These are phyloP conservation scores for Fusarium chuoi DNA, from an alignment of 2,329 filamentous ascomycete species.

Conservation along the genomic window DNA sequence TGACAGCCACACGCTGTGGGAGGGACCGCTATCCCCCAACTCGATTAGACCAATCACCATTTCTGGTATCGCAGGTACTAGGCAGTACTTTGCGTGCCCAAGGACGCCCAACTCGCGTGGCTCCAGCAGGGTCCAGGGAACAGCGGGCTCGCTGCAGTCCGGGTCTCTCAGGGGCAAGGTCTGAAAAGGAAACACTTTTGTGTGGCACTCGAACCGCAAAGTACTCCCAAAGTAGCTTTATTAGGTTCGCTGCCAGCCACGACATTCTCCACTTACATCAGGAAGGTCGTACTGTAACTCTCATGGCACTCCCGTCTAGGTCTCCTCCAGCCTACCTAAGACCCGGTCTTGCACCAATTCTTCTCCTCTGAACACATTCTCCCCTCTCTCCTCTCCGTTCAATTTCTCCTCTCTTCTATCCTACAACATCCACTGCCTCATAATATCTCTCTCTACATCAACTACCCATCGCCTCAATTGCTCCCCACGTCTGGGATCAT, in stretches of 20 bases:
- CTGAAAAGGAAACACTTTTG: conserved; percentile 25
- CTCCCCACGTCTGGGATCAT: conserved; percentile 18
- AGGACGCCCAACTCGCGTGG: conserved; percentile 13
- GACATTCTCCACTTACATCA: conserved; percentile 27
- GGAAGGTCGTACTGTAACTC: conserved; percentile 6
- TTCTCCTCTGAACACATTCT: conserved; percentile 14
- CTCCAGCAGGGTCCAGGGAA: conserved; percentile 26
- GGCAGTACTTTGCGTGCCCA: conserved; percentile 2
- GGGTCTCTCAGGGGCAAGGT: conserved; percentile 21
- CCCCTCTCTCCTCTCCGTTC: not conserved
- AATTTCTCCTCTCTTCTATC: not conserved
- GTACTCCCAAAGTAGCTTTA: conserved; percentile 14
- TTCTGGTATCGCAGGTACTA: not conserved
- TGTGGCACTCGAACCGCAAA: not conserved
- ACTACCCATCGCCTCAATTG: conserved; percentile 24
- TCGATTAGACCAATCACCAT: not conserved
- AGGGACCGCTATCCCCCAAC: conserved; percentile 19
- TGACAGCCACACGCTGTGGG: conserved; percentile 20
- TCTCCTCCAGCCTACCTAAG: not conserved
- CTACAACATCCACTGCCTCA: not conserved
- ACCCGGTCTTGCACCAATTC: conserved; percentile 19
- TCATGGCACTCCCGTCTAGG: not conserved
- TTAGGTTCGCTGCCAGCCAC: conserved; percentile 11
- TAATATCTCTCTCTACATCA: not conserved
- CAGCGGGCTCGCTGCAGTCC: conserved; percentile 13